Evolutionary conservation across 768 basidiomycete genomes (phyloP), one percentile per base, ranked within the genome.

Genomic region (Tylopilus sp.): DNA sequence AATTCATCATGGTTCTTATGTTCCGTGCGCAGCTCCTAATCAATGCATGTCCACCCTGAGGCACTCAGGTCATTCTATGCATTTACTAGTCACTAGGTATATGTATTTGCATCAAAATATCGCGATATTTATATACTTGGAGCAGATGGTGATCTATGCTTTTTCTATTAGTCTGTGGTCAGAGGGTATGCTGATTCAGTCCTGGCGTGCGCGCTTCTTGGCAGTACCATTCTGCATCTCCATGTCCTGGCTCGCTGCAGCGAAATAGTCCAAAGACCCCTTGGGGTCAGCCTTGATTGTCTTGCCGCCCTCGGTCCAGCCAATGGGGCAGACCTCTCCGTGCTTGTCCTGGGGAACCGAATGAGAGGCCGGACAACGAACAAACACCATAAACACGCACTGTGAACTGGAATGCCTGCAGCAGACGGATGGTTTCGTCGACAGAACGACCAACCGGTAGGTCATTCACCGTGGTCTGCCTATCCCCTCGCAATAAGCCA

Each of bases 401-500:
- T 12, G 82, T 83, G 70, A 88, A 92, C 65, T 95, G 92, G 86
- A 95, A 94, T 20, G 94, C 94, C 71, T 95, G 85, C 72, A 97
- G 75, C 44, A 97, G 82, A 52, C 94, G 87, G 47, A 94, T 59
- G 2, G 93, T 94, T 75, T 97, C 94, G 33, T 93, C 92, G 48
- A 95, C 93, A 3, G 91, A 93, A 47, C 94, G 88, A n/a, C 94
- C 94, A 44, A 95, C 92, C 13, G 93, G 91, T 36, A 95, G 79
- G 69, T 97, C 94, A 66, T 95, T 95, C 55, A 95, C 76, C 48
- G 90, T 91, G 59, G 89, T 86, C 76, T 91, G 86, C 55, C 86
- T 88, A 39, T 48, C 36, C 18, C 17, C 45, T n/a, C 4, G 17
- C 17, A 13, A 36, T 45, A 18, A 50, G 38, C 33, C n/a, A 6